These are phyloP conservation scores for Fusarium protoensiforme DNA, from an alignment of 2,329 filamentous ascomycete species.

Conservation along the genomic window DNA sequence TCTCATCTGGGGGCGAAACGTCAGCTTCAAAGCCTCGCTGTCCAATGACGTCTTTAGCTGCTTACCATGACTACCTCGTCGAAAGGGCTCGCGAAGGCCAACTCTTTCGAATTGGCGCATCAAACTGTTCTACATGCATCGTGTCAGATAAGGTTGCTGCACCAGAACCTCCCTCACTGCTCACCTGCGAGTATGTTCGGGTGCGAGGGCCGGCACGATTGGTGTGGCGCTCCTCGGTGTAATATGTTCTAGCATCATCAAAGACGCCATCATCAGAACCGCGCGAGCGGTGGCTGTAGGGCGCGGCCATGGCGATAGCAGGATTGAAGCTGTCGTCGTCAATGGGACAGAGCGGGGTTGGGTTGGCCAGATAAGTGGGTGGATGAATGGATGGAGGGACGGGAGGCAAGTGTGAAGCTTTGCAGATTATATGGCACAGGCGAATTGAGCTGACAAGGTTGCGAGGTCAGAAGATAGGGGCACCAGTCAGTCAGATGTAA, in stretches of 20 bases:
- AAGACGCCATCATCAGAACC: slow-evolving; percentile 62
- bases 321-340: slow-evolving; percentile 6
- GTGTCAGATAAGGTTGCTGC: slow-evolving; percentile 42
- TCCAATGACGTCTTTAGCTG: background rate
- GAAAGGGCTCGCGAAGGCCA: slow-evolving; percentile 64
- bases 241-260: slow-evolving; percentile 70
- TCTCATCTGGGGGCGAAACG: slow-evolving; percentile 70
- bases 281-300: slow-evolving; percentile 43
- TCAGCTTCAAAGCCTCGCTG: slow-evolving; percentile 6
- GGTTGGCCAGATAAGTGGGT: background rate
- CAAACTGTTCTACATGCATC: slow-evolving; percentile 59
- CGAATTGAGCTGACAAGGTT: slow-evolving; percentile 25
- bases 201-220: slow-evolving; percentile 61
- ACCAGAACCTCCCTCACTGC: slow-evolving; percentile 2
- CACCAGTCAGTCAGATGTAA: slow-evolving; percentile 17
- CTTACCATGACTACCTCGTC: slow-evolving; percentile 69
- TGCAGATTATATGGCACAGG: slow-evolving; percentile 8
- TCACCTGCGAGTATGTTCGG: slow-evolving; percentile 67
- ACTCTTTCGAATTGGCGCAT: slow-evolving; percentile 64
- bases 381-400: slow-evolving; percentile 5
- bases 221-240: slow-evolving; percentile 66
- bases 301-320: slow-evolving; percentile 41
- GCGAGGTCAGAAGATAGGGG: slow-evolving; percentile 6
- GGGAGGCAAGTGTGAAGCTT: background rate
- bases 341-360: slow-evolving; percentile 16